These are phyloP conservation scores for Acacia concinna DNA, from an alignment of 331 rosid species.

Conservation along the genomic window DNA sequence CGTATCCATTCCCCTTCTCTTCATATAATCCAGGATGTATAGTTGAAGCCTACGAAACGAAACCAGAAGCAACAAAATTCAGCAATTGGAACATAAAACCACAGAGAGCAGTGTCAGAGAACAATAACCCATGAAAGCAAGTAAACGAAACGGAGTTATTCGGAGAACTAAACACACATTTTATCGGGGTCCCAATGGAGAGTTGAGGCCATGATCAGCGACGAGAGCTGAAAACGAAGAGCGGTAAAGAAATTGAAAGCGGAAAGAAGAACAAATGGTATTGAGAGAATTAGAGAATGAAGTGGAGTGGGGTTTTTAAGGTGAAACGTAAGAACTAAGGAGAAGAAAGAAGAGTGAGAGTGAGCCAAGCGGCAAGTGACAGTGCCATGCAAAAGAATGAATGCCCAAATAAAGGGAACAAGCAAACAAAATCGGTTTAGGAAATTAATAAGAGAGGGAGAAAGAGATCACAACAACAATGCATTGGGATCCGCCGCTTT, in stretches of 20 bases:
- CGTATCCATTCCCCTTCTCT: slow-evolving; percentile 34
- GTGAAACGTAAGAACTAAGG: neutral
- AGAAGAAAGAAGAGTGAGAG: neutral
- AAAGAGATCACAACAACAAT: neutral
- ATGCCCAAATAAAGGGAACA: slow-evolving; percentile 18
- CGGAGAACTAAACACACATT: slow-evolving; percentile 32
- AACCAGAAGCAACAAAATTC: slow-evolving; percentile 2
- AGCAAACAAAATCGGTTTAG: slow-evolving; percentile 31
- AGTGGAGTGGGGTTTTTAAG: neutral
- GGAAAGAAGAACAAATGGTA: neutral
- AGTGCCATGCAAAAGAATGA: slow-evolving; percentile 61
- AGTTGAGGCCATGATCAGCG: slow-evolving; percentile 41
- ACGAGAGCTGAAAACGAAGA: neutral
- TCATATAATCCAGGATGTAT: slow-evolving; percentile 42
- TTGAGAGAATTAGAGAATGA: neutral
- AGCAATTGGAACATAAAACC: neutral
- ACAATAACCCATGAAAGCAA: neutral
- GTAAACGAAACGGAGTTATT: neutral
- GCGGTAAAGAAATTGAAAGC: neutral
- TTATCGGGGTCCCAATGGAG: slow-evolving; percentile 36
- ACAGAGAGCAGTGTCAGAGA: neutral
- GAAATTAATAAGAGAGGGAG: neutral
- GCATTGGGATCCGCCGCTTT: no score
- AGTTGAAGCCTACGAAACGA: slow-evolving; percentile 25
- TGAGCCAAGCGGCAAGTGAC: slow-evolving; percentile 41